A percentile compares a stretch with the other conserved stretches of the same genome.
These are phyloP conservation scores for Clonostachys chloroleuca DNA, from an alignment of 2,329 filamentous ascomycete species.

Conservation along the genomic window DNA sequence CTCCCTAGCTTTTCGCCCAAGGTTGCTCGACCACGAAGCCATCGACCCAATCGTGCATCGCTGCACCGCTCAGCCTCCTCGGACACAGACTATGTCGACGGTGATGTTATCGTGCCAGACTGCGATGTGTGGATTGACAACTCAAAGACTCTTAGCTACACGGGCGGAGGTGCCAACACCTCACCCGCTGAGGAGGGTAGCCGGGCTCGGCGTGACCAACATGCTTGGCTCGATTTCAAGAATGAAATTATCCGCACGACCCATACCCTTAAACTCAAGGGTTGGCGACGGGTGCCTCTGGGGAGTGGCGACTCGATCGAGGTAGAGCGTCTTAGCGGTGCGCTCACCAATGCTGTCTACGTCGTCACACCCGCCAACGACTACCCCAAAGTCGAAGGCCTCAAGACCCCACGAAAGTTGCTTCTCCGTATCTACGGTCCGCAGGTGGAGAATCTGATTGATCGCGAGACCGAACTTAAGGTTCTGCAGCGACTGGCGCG, in stretches of 20 bases:
- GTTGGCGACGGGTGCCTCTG: conserved; percentile 80
- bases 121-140: conserved; percentile 88
- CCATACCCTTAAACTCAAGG: conserved; percentile 85
- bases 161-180: conserved; percentile 42
- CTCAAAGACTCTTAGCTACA: conserved; percentile 79
- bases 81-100: conserved; percentile 80
- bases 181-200: conserved; percentile 30
- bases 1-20: conserved; percentile 25
- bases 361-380: conserved; percentile 79
- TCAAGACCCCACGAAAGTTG: conserved; percentile 59
- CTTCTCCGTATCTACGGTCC: conserved; percentile 91
- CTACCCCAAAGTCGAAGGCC: conserved; percentile 34
- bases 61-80: conserved; percentile 58
- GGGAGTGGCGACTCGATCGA: conserved; percentile 64
- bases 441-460: conserved; percentile 92
- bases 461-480: conserved; percentile 82
- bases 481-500: conserved; percentile 82
- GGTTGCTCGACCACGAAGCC: conserved; percentile 32
- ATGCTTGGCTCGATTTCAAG: conserved; percentile 85
- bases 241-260: conserved; percentile 84
- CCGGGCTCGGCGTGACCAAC: conserved; percentile 42
- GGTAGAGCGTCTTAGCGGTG: conserved; percentile 79
- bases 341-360: conserved; percentile 94
- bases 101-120: conserved; percentile 76
- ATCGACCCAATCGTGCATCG: conserved; percentile 17